Base-by-base conservation (phyloP, 257 asterid species). In the Prunella vulgaris region DNA sequence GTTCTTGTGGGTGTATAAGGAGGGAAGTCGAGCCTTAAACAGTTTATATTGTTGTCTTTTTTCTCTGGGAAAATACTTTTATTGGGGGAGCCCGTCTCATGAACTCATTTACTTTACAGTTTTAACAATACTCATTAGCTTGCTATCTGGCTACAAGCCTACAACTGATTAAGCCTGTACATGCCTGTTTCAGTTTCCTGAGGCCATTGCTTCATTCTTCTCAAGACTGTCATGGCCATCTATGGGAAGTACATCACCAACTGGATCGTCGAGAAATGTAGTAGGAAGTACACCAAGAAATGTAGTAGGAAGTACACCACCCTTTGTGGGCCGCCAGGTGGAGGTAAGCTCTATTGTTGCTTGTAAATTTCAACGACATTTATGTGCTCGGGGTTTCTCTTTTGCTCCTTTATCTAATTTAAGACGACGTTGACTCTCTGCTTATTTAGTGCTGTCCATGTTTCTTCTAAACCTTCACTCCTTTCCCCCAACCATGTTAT, bases 141-240 rank as follows among this genome's bases (percentile, higher is more conserved):
- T 22, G 9, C n/a, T 21, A 12, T 54, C 3, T 17, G 59, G 46
- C 2, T 10, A 35, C 64, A 22, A 63, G 12, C 38, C 22, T 64
- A 15, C 46, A 68, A 69, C 53, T 81, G 69, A 77, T 40, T 75
- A 74, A 62, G 58, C 61, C 58, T 64, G 10, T 53, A 10, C 62
- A 10, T 71, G 30, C 59, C 70, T 63, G 54, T 65, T 81, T 75
- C 94, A 93, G 99, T 90, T 93, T 72, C 97, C 99, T 7, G 96
- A 86, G 62, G 78, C 66, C 77, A 72, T 93, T 40, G 84, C 96
- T 63, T 82, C 97, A 12, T 82, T 90, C 84, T 90, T 90, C 78
- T 80, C 93, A 46, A 87, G 92, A 59, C 81, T 93, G 64, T 84
- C 96, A 44, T 85, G 70, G 83, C 91, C 99, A 60, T 87, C 91